phyloP scores from a whole-genome alignment of 768 basidiomycete genomes.

The Crepidotus variabilis region DNA sequence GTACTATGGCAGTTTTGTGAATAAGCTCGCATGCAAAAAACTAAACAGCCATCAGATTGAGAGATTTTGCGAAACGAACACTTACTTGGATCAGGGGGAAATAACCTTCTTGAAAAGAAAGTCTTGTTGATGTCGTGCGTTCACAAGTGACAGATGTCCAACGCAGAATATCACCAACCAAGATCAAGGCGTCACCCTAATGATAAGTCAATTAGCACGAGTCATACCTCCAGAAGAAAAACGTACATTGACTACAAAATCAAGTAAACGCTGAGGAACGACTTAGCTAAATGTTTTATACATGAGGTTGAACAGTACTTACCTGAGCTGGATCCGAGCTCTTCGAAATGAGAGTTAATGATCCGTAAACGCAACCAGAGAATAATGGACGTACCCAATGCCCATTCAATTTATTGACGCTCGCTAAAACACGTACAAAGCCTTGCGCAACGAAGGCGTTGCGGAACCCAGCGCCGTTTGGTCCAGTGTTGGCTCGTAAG shows the following conservation, averaged over 20 bases:
- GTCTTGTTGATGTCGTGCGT: not conserved
- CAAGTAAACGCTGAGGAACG: not conserved
- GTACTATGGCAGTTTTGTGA: slow-evolving; percentile 36
- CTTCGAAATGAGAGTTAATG: not conserved
- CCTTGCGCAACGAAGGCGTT: not conserved
- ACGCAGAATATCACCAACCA: slow-evolving; percentile 19
- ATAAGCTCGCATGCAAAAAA: slow-evolving; percentile 58
- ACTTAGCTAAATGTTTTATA: not conserved
- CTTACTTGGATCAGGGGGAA: slow-evolving; percentile 48
- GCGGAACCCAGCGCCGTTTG: not conserved
- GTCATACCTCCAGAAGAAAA: slow-evolving; percentile 34
- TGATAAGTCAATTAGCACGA: slow-evolving; percentile 31
- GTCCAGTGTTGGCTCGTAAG: not conserved
- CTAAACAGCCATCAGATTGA: slow-evolving; percentile 23
- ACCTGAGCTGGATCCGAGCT: slow-evolving; percentile 3
- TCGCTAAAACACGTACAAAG: not conserved
- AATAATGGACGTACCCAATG: not conserved
- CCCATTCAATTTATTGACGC: slow-evolving; percentile 1
- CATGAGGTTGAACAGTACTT: not conserved
- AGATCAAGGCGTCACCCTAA: slow-evolving; percentile 23
- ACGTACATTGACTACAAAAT: slow-evolving; percentile 6
- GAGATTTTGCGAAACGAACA: not conserved
- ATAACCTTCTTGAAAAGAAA: slow-evolving; percentile 51
- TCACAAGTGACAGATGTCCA: slow-evolving; percentile 31
- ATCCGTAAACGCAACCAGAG: not conserved